Evolutionary conservation across 371 early-diverging fungal genomes (phyloP).

Genomic region (Furculomyces boomerangus): DNA sequence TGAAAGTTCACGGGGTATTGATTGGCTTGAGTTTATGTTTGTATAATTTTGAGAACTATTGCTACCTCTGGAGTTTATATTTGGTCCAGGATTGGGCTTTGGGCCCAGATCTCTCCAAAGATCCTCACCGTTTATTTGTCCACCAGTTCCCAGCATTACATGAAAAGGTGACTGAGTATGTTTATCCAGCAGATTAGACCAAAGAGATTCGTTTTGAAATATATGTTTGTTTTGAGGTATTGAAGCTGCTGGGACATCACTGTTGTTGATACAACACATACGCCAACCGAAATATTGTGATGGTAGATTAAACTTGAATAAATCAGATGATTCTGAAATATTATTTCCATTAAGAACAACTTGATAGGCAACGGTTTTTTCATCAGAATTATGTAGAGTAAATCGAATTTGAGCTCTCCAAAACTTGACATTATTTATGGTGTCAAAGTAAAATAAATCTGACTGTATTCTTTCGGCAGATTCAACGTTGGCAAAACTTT

Average conservation of each 20-base stretch:
- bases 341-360: slow-evolving; percentile 16
- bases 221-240: slow-evolving; percentile 31
- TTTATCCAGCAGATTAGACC: slow-evolving; percentile 51
- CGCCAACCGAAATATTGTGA: slow-evolving; percentile 32
- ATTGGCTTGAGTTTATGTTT: too few species aligned
- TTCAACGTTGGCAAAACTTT: slow-evolving; percentile 16
- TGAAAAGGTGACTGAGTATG: slow-evolving; percentile 54
- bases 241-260: slow-evolving; percentile 35
- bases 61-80: too few species aligned
- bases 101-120: slow-evolving; percentile 31
- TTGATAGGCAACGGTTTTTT: slow-evolving; percentile 23
- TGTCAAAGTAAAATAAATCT: slow-evolving; percentile 18
- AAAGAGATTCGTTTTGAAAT: slow-evolving; percentile 40
- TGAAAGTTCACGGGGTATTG: not conserved
- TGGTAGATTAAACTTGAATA: slow-evolving; percentile 13
- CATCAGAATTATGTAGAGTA: slow-evolving; percentile 14
- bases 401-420: slow-evolving; percentile 18
- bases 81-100: too few species aligned
- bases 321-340: slow-evolving; percentile 22
- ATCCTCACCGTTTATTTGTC: slow-evolving; percentile 59
- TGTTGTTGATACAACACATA: slow-evolving; percentile 41
- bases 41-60: too few species aligned
- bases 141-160: slow-evolving; percentile 66
- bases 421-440: slow-evolving; percentile 20
- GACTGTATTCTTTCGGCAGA: slow-evolving; percentile 17